These are phyloP conservation scores for Podaxis sp. DNA, from an alignment of 768 basidiomycete species.

Conservation along the genomic window DNA sequence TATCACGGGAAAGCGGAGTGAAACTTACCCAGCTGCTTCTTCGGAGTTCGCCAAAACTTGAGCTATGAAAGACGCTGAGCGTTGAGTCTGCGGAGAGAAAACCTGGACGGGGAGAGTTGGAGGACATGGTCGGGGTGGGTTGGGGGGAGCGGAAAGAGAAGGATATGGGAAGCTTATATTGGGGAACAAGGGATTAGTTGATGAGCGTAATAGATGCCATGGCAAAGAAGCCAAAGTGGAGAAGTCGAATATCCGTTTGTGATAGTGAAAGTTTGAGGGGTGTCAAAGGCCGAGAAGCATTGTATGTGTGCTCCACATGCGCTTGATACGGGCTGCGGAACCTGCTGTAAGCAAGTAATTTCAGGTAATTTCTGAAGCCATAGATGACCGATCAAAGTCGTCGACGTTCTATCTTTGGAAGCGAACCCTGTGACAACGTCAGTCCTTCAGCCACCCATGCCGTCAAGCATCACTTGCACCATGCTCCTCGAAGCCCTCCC, in stretches of 20 bases:
- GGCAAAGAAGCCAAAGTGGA: conserved; percentile 1
- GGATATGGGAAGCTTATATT: conserved; percentile 9
- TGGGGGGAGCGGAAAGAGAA: conserved; percentile 19
- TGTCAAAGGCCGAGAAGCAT: neutral
- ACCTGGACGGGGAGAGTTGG: conserved; percentile 26
- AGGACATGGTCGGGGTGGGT: conserved; percentile 27
- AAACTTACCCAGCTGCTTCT: conserved; percentile 40
- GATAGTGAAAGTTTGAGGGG: neutral
- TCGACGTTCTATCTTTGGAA: conserved; percentile 5
- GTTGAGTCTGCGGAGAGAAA: conserved; percentile 31
- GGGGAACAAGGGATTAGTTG: neutral
- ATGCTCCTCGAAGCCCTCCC: conserved; percentile 55
- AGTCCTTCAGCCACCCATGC: neutral
- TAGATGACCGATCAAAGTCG: neutral
- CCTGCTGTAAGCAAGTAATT: neutral
- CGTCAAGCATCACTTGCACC: neutral
- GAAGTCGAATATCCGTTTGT: neutral
- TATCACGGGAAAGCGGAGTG: neutral
- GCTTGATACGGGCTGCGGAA: neutral
- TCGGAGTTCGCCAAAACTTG: conserved; percentile 34
- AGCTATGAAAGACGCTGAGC: conserved; percentile 28
- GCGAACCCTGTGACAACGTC: neutral
- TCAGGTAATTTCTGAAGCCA: neutral
- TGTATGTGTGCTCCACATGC: neutral
- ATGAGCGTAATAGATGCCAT: conserved; percentile 16